Evolutionary conservation across 495 filamentous ascomycete species (phyloP).

Genomic region (Xylaria intraflava): DNA sequence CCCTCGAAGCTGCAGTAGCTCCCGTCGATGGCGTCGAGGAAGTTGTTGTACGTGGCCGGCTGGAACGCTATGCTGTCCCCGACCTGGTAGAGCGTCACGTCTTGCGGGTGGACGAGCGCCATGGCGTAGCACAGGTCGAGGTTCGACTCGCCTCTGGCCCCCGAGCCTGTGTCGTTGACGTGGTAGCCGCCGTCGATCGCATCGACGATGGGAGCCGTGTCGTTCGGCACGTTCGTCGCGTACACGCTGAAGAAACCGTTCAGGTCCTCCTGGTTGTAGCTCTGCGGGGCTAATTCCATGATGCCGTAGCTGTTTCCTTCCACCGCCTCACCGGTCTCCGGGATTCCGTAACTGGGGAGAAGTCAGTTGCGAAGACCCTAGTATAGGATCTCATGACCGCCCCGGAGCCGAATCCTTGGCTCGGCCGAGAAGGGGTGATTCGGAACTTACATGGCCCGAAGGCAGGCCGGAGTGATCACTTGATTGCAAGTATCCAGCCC

Average conservation of each 20-base stretch:
- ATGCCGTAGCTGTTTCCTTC: conserved; percentile 27
- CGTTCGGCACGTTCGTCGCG: conserved; percentile 26
- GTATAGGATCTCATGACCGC: neutral
- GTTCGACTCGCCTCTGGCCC: conserved; percentile 25
- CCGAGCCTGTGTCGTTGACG: conserved; percentile 16
- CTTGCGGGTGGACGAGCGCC: conserved; percentile 48
- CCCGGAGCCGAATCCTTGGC: neutral
- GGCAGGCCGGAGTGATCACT: conserved; percentile 27
- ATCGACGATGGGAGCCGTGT: conserved; percentile 30
- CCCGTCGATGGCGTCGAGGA: conserved; percentile 60
- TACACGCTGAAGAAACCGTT: conserved; percentile 48
- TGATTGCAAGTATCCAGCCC: conserved; percentile 23
- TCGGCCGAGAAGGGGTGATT: neutral
- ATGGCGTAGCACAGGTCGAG: conserved; percentile 28
- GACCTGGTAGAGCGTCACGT: conserved; percentile 50
- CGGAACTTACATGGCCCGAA: conserved; percentile 25
- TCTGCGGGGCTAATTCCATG: conserved; percentile 28
- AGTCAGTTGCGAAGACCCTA: no score
- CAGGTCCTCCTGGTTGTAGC: conserved; percentile 48
- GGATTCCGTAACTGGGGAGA: conserved; percentile 17
- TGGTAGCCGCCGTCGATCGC: conserved; percentile 31
- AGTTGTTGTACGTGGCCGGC: conserved; percentile 12
- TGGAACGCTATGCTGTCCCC: conserved; percentile 31
- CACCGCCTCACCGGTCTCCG: conserved; percentile 19
- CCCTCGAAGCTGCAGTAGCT: conserved; percentile 51